phyloP scores from a whole-genome alignment of 2,329 filamentous ascomycete genomes.

The Fusarium haematococcum region DNA sequence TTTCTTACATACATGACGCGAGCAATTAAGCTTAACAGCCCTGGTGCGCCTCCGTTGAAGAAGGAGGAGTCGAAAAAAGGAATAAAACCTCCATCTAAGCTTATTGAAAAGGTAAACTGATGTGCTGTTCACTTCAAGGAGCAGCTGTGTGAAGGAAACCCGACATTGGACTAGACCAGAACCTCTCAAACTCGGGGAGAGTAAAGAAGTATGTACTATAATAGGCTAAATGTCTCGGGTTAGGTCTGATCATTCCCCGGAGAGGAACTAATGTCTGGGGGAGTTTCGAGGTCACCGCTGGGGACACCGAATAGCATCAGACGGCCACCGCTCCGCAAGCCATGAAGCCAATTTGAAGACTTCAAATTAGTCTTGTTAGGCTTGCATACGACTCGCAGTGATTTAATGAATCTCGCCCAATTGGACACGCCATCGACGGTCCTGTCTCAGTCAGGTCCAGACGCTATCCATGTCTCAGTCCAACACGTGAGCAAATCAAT shows the following conservation, averaged over 20 bases:
- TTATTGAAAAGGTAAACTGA: background rate
- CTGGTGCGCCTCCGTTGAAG: background rate
- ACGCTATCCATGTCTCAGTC: background rate
- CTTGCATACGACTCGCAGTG: background rate
- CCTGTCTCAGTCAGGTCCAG: background rate
- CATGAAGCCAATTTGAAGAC: background rate
- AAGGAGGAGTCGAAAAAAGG: background rate
- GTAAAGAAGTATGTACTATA: background rate
- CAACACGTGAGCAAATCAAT: background rate
- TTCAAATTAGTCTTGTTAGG: background rate
- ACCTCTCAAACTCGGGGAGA: background rate
- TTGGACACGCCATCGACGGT: background rate
- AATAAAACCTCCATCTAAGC: background rate
- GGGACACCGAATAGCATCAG: background rate
- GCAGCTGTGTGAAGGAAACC: background rate
- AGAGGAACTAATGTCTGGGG: background rate
- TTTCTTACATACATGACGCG: background rate
- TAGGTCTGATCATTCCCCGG: background rate
- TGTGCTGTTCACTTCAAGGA: background rate
- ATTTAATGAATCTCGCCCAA: background rate
- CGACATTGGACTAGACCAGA: background rate
- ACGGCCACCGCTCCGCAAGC: background rate
- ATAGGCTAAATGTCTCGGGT: background rate
- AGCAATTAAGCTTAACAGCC: background rate
- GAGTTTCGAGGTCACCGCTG: background rate